Conservation (phyloP, 306 rosid genomes). For the Vigna angularis region DNA sequence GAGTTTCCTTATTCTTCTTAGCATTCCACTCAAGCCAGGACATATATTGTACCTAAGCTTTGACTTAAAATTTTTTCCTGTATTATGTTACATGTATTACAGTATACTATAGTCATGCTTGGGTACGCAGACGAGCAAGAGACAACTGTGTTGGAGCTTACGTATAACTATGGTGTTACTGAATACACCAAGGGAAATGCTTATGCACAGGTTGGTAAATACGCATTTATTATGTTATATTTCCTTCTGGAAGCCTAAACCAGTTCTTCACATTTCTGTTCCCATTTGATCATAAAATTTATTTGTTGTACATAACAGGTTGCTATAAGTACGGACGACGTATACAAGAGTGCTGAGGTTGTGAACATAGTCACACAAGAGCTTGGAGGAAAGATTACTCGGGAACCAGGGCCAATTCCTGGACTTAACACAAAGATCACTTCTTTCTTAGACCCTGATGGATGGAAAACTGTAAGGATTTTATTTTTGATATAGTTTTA, state of each 20-base stretch:
- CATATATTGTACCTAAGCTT: not conserved
- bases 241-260: conserved; percentile 11
- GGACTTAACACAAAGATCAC: conserved; percentile 89
- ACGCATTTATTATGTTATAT: not conserved
- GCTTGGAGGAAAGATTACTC: conserved; percentile 94
- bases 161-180: conserved; percentile 92
- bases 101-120: conserved; percentile 84
- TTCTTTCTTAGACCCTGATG: conserved; percentile 94
- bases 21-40: conserved; percentile 8
- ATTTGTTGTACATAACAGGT: conserved; percentile 54
- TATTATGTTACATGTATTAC: conserved; percentile 44
- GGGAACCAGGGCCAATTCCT: conserved; percentile 88
- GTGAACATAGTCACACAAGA: conserved; percentile 73
- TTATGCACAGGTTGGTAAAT: conserved; percentile 80
- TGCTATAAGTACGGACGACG: conserved; percentile 94
- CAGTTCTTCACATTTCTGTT: conserved; percentile 25
- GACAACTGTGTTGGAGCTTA: conserved; percentile 90
- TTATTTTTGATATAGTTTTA: not conserved
- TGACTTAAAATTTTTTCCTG: conserved; percentile 9
- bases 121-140: conserved; percentile 88
- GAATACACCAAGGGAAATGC: conserved; percentile 94
- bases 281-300: conserved; percentile 22
- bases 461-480: conserved; percentile 94
- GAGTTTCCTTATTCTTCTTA: conserved; percentile 23
- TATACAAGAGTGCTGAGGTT: conserved; percentile 91